A percentile compares a stretch with the other conserved stretches of the same genome.
Conservation (phyloP, 164 flowering plant species). For the Hamamelis virginiana region DNA sequence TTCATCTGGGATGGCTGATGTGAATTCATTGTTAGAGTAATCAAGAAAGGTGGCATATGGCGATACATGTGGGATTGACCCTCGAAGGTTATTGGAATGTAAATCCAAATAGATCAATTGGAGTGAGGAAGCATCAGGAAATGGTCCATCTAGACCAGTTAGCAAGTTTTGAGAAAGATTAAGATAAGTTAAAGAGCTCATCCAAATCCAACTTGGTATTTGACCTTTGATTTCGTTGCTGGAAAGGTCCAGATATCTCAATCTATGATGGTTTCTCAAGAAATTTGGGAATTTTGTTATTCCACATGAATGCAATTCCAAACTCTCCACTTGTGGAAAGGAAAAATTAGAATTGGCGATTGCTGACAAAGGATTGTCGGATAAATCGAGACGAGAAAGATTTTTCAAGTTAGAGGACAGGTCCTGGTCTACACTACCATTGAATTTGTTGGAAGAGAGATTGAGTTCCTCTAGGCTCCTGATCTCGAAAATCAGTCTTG, state of each 20-base stretch:
- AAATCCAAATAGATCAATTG: no score
- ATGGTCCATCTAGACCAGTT: neutral
- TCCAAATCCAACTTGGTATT: conserved; percentile 11
- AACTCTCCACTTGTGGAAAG: no score
- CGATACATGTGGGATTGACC: conserved; percentile 15
- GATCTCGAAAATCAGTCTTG: conserved; percentile 5
- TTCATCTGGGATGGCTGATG: no score
- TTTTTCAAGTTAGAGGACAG: neutral
- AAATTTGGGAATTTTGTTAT: conserved; percentile 6
- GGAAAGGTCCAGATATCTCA: conserved; percentile 4
- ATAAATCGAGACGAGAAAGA: conserved; percentile 6
- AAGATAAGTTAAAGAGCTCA: neutral
- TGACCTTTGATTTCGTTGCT: conserved; percentile 13
- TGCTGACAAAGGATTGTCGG: neutral
- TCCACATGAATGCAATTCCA: neutral
- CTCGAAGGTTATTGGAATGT: conserved; percentile 1
- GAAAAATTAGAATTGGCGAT: no score
- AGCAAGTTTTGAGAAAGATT: conserved; percentile 16
- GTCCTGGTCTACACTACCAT: conserved; percentile 14
- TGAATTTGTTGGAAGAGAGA: no score
- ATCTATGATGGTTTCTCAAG: neutral
- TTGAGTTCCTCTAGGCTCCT: neutral
- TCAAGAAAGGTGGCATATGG: no score
- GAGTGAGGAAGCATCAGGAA: neutral
- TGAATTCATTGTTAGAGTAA: no score